phyloP scores from a whole-genome alignment of 495 filamentous ascomycete species.

The Oidiodendron maius region DNA sequence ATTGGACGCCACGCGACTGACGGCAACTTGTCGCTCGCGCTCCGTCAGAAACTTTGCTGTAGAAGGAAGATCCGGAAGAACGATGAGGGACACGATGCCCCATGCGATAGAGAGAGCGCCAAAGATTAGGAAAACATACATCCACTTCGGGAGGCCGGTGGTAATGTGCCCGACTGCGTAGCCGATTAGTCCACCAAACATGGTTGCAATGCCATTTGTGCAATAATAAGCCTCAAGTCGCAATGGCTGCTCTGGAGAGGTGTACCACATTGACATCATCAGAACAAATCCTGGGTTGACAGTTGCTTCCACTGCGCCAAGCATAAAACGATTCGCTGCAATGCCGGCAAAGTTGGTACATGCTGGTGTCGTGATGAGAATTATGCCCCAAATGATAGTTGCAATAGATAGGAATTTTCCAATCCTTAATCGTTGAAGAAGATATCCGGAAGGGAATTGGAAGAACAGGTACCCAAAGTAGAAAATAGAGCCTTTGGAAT shows the following conservation, averaged over 20 bases:
- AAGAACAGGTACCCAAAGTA: conserved; percentile 34
- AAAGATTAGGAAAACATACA: conserved; percentile 45
- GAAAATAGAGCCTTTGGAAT: conserved; percentile 18
- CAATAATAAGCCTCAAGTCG: conserved; percentile 38
- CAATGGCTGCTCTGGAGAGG: conserved; percentile 48
- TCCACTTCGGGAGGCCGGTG: conserved; percentile 41
- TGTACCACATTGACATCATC: conserved; percentile 55
- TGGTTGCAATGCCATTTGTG: conserved; percentile 34
- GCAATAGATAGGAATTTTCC: conserved; percentile 34
- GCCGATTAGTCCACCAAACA: conserved; percentile 49
- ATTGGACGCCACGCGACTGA: conserved; percentile 53
- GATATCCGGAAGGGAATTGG: conserved; percentile 43
- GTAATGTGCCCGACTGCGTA: conserved; percentile 50
- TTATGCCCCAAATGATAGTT: conserved; percentile 17
- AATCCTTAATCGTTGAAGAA: conserved; percentile 41
- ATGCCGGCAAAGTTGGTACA: conserved; percentile 33
- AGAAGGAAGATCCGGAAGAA: conserved; percentile 60
- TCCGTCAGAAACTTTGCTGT: conserved; percentile 51
- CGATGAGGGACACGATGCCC: conserved; percentile 51
- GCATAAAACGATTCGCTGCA: conserved; percentile 32
- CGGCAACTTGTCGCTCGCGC: conserved; percentile 50
- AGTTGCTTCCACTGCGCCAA: conserved; percentile 42
- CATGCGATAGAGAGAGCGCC: conserved; percentile 50
- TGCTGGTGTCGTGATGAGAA: conserved; percentile 16
- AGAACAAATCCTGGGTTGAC: conserved; percentile 58